These are phyloP conservation scores for Vigna hirtella DNA, from an alignment of 306 rosid species.

Conservation along the genomic window DNA sequence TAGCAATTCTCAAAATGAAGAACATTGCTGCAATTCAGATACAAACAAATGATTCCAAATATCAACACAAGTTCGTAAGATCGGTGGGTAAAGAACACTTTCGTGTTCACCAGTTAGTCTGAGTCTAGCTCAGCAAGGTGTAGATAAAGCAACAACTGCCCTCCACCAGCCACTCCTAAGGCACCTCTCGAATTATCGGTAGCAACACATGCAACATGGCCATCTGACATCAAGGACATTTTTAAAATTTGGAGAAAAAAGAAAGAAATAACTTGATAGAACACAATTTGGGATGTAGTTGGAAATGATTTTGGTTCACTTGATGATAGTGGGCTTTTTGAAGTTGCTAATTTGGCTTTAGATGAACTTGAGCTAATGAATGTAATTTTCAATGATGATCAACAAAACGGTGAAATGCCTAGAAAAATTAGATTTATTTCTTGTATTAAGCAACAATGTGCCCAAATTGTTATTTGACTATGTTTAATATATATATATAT, in stretches of 20 bases:
- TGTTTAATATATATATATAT: too few relatives aligned
- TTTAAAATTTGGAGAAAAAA: background rate
- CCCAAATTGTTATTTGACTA: too few relatives aligned
- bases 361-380: too few relatives aligned
- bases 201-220: conserved; percentile 65
- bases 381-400: too few relatives aligned
- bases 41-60: background rate
- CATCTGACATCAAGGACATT: conserved; percentile 49
- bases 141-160: conserved; percentile 63
- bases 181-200: conserved; percentile 69
- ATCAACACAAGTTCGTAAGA: conserved; percentile 15
- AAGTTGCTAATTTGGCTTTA: too few relatives aligned
- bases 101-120: conserved; percentile 17
- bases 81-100: conserved; percentile 24
- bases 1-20: background rate
- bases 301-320: too few relatives aligned
- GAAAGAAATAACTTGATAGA: background rate
- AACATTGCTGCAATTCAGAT: background rate
- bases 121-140: conserved; percentile 40
- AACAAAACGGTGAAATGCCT: too few relatives aligned
- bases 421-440: too few relatives aligned
- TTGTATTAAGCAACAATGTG: too few relatives aligned
- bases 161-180: conserved; percentile 66
- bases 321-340: too few relatives aligned
- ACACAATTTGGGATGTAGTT: background rate